Evolutionary conservation across 495 filamentous ascomycete genomes (phyloP).

Genomic region (Peziza echinospora): DNA sequence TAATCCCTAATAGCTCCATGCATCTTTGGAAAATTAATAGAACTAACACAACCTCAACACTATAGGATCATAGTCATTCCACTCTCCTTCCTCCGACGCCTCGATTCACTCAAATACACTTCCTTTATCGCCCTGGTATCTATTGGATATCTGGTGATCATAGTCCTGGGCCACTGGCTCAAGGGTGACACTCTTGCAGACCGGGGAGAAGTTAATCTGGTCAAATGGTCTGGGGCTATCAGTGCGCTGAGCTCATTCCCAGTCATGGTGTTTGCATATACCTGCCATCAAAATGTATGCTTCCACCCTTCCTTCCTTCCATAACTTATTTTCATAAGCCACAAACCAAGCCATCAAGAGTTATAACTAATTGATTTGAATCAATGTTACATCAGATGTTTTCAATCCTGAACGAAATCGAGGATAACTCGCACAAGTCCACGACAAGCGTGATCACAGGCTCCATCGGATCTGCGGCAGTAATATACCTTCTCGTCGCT

Average conservation of each 20-base stretch:
- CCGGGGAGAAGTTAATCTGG: conserved; percentile 46
- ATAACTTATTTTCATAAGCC: conserved; percentile 3
- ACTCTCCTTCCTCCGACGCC: conserved; percentile 65
- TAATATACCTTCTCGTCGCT: conserved; percentile 72
- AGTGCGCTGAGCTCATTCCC: conserved; percentile 68
- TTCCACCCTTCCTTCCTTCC: not conserved
- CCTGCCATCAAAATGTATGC: conserved; percentile 87
- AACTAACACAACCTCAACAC: conserved; percentile 7
- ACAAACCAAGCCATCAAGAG: no score
- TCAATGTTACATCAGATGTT: conserved; percentile 56
- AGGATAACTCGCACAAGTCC: conserved; percentile 49
- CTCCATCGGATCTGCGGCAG: conserved; percentile 61
- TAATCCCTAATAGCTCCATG: not conserved
- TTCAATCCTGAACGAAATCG: conserved; percentile 87
- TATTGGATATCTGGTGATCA: conserved; percentile 77
- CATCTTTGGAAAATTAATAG: not conserved
- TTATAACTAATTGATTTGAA: no score
- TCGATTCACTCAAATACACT: conserved; percentile 95
- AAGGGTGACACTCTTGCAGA: conserved; percentile 53
- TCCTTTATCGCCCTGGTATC: conserved; percentile 77
- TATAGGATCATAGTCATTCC: conserved; percentile 77
- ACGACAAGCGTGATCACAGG: conserved; percentile 59
- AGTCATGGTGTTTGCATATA: conserved; percentile 94
- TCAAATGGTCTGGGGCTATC: conserved; percentile 58
- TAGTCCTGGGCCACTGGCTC: conserved; percentile 77